A percentile compares a stretch with the other conserved stretches of the same genome.
phyloP scores from a whole-genome alignment of 352 stramenopile genomes.

The Phytophthora litchii region DNA sequence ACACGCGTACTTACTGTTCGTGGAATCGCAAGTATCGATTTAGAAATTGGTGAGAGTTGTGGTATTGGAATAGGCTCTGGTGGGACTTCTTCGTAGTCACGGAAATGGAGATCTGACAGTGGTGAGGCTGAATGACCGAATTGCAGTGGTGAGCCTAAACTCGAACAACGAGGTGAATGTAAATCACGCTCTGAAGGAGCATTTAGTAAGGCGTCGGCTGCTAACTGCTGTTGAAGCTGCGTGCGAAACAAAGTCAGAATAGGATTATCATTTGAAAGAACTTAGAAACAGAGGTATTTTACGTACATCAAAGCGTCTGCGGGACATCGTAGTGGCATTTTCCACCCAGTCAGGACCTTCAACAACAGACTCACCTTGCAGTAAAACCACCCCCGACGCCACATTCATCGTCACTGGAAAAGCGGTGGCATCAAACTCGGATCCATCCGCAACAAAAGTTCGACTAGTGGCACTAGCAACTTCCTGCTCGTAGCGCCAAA shows the following conservation, averaged over 20 bases:
- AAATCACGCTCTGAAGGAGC: conserved; percentile 24
- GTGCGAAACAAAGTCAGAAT: not conserved
- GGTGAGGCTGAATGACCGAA: conserved; percentile 15
- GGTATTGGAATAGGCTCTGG: conserved; percentile 44
- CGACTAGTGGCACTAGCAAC: conserved; percentile 13
- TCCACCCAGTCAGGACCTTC: conserved; percentile 52
- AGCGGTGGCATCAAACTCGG: conserved; percentile 28
- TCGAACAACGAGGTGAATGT: conserved; percentile 13
- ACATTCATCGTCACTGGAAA: conserved; percentile 41
- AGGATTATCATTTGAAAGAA: not conserved
- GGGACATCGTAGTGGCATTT: conserved; percentile 57
- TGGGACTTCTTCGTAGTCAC: conserved; percentile 48
- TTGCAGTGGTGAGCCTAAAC: conserved; percentile 18
- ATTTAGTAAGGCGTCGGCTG: conserved; percentile 52
- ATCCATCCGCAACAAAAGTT: conserved; percentile 26
- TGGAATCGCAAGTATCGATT: conserved; percentile 43
- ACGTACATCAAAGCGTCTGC: conserved; percentile 71
- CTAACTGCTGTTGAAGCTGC: conserved; percentile 66
- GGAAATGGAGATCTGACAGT: conserved; percentile 26
- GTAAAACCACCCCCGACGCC: conserved; percentile 45
- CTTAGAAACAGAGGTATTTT: not conserved
- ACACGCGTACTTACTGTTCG: conserved; percentile 34
- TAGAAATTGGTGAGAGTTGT: conserved; percentile 41
- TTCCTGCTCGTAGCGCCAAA: conserved; percentile 38
- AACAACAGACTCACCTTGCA: conserved; percentile 45